These are phyloP conservation scores for Aspergillus transmontanensis DNA, from an alignment of 2,329 filamentous ascomycete species.

Conservation along the genomic window DNA sequence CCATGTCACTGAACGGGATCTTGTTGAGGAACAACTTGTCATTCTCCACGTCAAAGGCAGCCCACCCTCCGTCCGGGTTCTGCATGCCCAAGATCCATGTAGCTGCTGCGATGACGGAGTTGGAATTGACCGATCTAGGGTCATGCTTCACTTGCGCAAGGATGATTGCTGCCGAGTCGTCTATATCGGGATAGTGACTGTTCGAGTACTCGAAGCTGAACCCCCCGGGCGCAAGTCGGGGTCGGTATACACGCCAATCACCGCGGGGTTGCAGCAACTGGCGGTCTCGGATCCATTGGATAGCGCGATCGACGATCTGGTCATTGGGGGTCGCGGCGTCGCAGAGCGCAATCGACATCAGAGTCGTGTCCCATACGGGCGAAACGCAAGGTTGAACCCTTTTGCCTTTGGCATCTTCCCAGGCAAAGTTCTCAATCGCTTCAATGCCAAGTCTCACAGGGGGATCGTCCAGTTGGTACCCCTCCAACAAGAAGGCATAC, in stretches of 20 bases:
- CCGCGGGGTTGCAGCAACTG: conserved; percentile 28
- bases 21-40: conserved; percentile 36
- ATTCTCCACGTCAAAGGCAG: conserved; percentile 39
- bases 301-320: background rate
- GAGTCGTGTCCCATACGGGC: conserved; percentile 39
- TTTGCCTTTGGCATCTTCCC: conserved; percentile 29
- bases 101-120: conserved; percentile 14
- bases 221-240: conserved; percentile 26
- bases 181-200: conserved; percentile 36
- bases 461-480: conserved; percentile 22
- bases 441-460: conserved; percentile 25
- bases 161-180: conserved; percentile 36
- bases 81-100: conserved; percentile 41
- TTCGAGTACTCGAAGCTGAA: conserved; percentile 37
- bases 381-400: conserved; percentile 31
- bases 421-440: conserved; percentile 31
- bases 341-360: conserved; percentile 35
- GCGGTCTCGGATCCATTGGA: conserved; percentile 20
- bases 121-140: background rate
- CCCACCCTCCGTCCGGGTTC: conserved; percentile 42
- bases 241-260: conserved; percentile 33
- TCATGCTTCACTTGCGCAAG: conserved; percentile 31
- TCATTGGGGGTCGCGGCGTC: conserved; percentile 17
- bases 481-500: conserved; percentile 33
- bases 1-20: conserved; percentile 42